A percentile compares a stretch with the other conserved stretches of the same genome.
phyloP scores from a whole-genome alignment of 805 yeast species.

The Barnettozyma wickerhamii region DNA sequence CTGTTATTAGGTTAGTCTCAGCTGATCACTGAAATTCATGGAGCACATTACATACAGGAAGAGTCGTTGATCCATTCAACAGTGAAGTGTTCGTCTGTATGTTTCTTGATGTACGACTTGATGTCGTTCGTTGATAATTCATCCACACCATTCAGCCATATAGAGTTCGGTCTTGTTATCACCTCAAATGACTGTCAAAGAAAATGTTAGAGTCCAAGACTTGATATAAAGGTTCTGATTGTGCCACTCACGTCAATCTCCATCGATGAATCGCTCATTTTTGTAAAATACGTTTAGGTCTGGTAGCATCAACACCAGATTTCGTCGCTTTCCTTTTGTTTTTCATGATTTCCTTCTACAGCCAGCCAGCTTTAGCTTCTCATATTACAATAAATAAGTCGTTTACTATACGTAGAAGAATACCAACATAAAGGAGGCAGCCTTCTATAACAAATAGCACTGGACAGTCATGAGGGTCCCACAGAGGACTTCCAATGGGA shows the following conservation, averaged over 20 bases:
- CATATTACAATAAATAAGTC: not conserved
- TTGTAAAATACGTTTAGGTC: too few relatives aligned
- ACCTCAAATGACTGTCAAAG: conserved; percentile 9
- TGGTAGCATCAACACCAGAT: too few relatives aligned
- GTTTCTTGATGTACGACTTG: conserved; percentile 16
- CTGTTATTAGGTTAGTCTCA: conserved; percentile 8
- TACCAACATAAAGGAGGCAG: too few relatives aligned
- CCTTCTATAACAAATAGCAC: too few relatives aligned
- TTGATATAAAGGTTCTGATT: not conserved
- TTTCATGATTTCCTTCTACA: too few relatives aligned
- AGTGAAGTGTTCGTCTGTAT: conserved; percentile 16
- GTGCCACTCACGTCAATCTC: conserved; percentile 19
- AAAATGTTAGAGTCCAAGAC: not conserved
- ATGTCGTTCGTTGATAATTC: conserved; percentile 22
- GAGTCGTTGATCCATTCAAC: conserved; percentile 27
- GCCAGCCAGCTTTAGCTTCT: too few relatives aligned
- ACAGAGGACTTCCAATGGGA: too few relatives aligned
- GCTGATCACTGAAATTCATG: not conserved
- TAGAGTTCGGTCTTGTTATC: conserved; percentile 18
- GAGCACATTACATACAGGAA: conserved; percentile 15
- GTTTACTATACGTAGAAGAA: too few relatives aligned
- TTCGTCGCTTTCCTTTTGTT: not conserved
- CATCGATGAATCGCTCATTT: conserved; percentile 12
- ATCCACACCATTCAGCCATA: conserved; percentile 25
- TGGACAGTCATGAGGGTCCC: too few relatives aligned